Base-by-base conservation (phyloP, 768 basidiomycete species). In the Tylopilus vinaceipallidus region DNA sequence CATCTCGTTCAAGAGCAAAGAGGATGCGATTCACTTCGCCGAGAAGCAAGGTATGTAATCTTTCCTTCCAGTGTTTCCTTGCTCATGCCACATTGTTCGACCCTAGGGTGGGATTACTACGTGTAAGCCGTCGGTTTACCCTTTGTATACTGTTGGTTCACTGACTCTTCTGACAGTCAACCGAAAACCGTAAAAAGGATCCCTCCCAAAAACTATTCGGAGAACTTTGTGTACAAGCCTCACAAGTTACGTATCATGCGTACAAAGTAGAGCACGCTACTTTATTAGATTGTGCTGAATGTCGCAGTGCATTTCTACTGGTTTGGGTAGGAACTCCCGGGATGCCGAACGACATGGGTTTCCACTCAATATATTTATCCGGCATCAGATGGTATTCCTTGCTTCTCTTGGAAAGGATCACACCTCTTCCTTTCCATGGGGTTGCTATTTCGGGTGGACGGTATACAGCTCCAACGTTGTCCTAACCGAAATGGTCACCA, bases 1-100 rank as follows among this genome's bases (percentile, higher is more conserved):
- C 4, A 47, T 95, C 54, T 78, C 82, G 33, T 98, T 98, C 80
- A 77, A 78, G 60, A 83, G 82, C 46, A 90, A 88, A 71, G 91
- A 92, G 64, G 91, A 92, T 61, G 95, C 95, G 29, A 77, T 95
- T 45, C 89, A 91, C 62, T 98, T 98, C 65, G 89, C 93, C 20
- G 95, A 97, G 77, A 97, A 94, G 73, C 95, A 98, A 78, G 95
- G 93, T 85, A 58, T 38, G 73, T 52, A 17, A 20, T 12, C 19
- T 54, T 49, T 34, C 13, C 13, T 16, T 19, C 45, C 16, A 10
- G 24, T 10, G 53, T 49, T 24, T 35, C 19, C 36, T 12, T 22
- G 42, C 30, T 57, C 13, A 51, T 17, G 26, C 38, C 24, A 27
- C 23, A 35, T 36, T 16, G 45, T 37, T 38, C 22, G 39, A 47